phyloP scores from a whole-genome alignment of 352 stramenopile genomes.

The Phytophthora sojae region DNA sequence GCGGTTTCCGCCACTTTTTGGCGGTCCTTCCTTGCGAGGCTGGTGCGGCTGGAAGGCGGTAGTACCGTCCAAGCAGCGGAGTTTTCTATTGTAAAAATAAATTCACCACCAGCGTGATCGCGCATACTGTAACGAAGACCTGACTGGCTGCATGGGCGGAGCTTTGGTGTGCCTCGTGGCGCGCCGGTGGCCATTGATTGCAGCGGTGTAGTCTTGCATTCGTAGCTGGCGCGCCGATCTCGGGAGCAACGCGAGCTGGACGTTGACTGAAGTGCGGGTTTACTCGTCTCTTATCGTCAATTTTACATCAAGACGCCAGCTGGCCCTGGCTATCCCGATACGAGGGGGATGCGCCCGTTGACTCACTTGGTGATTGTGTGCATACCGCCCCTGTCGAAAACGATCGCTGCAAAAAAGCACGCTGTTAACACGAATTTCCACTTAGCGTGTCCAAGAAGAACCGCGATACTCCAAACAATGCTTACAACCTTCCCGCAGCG shows the following conservation, averaged over 20 bases:
- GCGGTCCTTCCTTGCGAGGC: too few relatives aligned
- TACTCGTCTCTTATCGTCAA: not conserved
- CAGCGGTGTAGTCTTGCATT: too few relatives aligned
- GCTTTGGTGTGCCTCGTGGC: too few relatives aligned
- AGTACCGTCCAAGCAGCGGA: too few relatives aligned
- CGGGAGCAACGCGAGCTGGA: not conserved
- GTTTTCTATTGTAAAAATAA: too few relatives aligned
- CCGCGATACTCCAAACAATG: too few relatives aligned
- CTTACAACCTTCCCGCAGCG: too few relatives aligned
- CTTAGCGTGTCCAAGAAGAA: not conserved
- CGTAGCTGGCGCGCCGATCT: not conserved
- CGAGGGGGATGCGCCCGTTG: not conserved
- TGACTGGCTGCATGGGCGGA: too few relatives aligned
- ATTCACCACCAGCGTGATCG: too few relatives aligned
- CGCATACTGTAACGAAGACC: too few relatives aligned
- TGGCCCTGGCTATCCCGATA: not conserved
- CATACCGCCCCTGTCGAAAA: not conserved
- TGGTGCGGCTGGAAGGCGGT: too few relatives aligned
- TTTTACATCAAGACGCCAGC: not conserved
- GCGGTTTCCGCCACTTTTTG: too few relatives aligned
- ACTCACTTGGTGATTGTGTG: constrained; percentile 1
- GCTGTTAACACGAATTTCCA: constrained; percentile 1
- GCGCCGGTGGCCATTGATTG: not conserved
- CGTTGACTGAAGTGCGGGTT: not conserved
- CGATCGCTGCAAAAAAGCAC: constrained; percentile 1